A percentile compares a stretch with the other conserved stretches of the same genome.
Evolutionary conservation across 768 basidiomycete species (phyloP).

Genomic region (Lentinus tigrinus): DNA sequence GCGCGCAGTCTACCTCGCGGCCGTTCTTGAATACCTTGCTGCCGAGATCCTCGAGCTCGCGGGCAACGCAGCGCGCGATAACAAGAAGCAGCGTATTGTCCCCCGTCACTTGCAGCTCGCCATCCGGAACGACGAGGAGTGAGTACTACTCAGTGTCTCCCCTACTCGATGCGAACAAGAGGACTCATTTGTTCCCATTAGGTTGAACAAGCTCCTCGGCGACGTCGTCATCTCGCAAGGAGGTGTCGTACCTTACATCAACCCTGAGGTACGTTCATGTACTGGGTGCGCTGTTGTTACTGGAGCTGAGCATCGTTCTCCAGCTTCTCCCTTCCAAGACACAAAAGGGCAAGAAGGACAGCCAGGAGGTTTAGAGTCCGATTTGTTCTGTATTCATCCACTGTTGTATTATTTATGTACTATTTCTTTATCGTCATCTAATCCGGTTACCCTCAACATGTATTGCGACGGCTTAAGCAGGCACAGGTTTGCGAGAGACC

Average conservation of each 20-base stretch:
- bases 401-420: conserved; percentile 22
- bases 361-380: conserved; percentile 44
- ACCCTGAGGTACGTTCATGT: conserved; percentile 44
- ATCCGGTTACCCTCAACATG: not conserved
- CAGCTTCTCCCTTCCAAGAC: conserved; percentile 48
- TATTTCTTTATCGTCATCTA: conserved; percentile 14
- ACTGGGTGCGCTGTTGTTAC: not conserved
- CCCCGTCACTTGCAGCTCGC: conserved; percentile 94
- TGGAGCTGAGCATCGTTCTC: not conserved
- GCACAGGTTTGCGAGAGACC: no score
- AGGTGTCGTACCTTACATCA: conserved; percentile 87
- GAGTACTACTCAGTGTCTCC: conserved; percentile 23
- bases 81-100: conserved; percentile 95
- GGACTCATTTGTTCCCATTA: conserved; percentile 22
- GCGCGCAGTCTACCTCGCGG: conserved; percentile 78
- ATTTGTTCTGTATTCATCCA: conserved; percentile 12
- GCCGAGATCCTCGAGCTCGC: conserved; percentile 94
- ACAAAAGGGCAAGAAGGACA: conserved; percentile 53
- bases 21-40: conserved; percentile 89
- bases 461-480: no score
- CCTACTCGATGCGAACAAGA: not conserved
- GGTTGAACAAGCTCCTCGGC: conserved; percentile 69
- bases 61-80: conserved; percentile 86
- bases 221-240: conserved; percentile 93
- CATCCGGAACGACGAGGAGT: conserved; percentile 93